Percentiles rank a stretch among this genome's conserved stretches.
phyloP scores from a whole-genome alignment of 805 yeast species.

The Hanseniaspora osmophila region DNA sequence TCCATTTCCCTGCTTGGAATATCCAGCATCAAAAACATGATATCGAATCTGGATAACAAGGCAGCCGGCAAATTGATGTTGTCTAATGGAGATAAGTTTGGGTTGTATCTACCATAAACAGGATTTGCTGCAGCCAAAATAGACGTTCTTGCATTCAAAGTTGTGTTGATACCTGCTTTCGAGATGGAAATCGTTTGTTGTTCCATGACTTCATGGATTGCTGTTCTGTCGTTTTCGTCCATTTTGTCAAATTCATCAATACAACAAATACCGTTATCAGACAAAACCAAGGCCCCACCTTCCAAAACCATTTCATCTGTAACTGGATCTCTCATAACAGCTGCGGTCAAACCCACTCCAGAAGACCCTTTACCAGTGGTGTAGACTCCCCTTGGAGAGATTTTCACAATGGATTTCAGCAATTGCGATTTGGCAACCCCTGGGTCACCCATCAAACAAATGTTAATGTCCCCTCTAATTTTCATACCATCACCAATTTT shows the following conservation, averaged over 20 bases:
- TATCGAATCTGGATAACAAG: constrained; percentile 82
- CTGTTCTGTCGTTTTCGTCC: constrained; percentile 95
- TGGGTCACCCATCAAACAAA: constrained; percentile 97
- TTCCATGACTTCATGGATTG: constrained; percentile 98
- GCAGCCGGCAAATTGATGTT: constrained; percentile 96
- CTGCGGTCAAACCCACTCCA: constrained; percentile 97
- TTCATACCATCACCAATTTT: constrained; percentile 92
- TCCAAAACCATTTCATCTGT: constrained; percentile 96
- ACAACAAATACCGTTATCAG: constrained; percentile 96
- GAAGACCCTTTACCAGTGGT: constrained; percentile 98
- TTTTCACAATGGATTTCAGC: constrained; percentile 75
- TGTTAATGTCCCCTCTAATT: constrained; percentile 92
- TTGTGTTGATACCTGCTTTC: constrained; percentile 94
- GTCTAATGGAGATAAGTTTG: constrained; percentile 79
- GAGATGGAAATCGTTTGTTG: constrained; percentile 96
- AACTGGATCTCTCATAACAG: constrained; percentile 97
- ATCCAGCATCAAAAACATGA: constrained; percentile 76
- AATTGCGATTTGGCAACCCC: constrained; percentile 98
- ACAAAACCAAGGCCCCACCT: constrained; percentile 94
- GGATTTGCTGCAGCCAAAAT: constrained; percentile 98
- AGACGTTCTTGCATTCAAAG: constrained; percentile 88
- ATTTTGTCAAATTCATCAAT: constrained; percentile 98
- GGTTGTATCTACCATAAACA: constrained; percentile 84
- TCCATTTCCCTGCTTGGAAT: constrained; percentile 68
- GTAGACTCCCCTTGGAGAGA: constrained; percentile 92